Conservation (phyloP, 495 filamentous ascomycete species). For the Neohortaea acidophila region DNA sequence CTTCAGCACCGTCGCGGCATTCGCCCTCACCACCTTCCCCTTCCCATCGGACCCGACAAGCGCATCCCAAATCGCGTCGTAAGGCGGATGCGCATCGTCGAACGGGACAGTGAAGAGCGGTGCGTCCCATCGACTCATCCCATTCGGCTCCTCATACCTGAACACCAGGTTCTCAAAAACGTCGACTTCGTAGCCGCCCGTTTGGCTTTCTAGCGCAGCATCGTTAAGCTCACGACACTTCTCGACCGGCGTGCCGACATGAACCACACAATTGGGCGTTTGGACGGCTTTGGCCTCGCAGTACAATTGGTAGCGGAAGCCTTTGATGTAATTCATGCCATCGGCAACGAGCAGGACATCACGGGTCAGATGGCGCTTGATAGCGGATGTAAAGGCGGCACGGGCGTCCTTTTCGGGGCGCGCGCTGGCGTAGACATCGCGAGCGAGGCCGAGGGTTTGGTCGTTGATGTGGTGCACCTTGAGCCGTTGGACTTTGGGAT, state of each 20-base stretch:
- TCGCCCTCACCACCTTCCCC: slow-evolving; percentile 48
- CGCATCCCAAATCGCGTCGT: slow-evolving; percentile 65
- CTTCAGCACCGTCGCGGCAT: slow-evolving; percentile 64
- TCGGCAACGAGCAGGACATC: slow-evolving; percentile 82
- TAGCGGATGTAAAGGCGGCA: slow-evolving; percentile 67
- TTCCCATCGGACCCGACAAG: slow-evolving; percentile 44
- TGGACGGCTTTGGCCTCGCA: slow-evolving; percentile 82
- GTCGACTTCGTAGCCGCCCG: slow-evolving; percentile 28
- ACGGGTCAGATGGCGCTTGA: slow-evolving; percentile 63
- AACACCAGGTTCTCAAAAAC: slow-evolving; percentile 88
- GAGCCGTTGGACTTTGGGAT: slow-evolving; percentile 37
- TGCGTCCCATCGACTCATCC: slow-evolving; percentile 88
- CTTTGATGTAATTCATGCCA: slow-evolving; percentile 94
- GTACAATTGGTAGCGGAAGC: slow-evolving; percentile 87
- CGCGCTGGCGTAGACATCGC: slow-evolving; percentile 50
- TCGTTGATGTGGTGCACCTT: slow-evolving; percentile 56
- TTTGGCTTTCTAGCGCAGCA: slow-evolving; percentile 18
- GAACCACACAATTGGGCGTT: slow-evolving; percentile 70
- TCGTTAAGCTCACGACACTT: slow-evolving; percentile 50
- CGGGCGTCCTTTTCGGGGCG: slow-evolving; percentile 79
- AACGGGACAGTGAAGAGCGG: slow-evolving; percentile 82
- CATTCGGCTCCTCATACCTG: slow-evolving; percentile 90
- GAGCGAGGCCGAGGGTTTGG: slow-evolving; percentile 45
- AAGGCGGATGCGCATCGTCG: slow-evolving; percentile 53
- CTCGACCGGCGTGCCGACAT: slow-evolving; percentile 63